Base-by-base conservation (phyloP, 768 basidiomycete species). In the Mycena crocata region DNA sequence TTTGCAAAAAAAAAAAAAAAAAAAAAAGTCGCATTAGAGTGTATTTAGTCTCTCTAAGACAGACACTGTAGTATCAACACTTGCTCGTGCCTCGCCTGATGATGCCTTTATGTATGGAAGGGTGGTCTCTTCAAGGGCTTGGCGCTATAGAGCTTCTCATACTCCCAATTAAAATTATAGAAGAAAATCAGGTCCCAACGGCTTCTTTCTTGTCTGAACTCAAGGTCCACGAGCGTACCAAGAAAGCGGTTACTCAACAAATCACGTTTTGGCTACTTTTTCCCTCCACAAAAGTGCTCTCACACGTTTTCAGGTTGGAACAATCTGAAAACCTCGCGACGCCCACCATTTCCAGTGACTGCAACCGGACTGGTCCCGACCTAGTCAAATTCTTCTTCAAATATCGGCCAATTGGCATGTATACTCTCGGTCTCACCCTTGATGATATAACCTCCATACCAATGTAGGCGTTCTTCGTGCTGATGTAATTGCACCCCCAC, bases 221-320 rank as follows among this genome's bases (percentile, higher is more conserved):
- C 30, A 66, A 57, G 30, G 35, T 65, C 2, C 63, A 69, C 19
- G 63, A 65, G 21, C 62, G 57, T 19, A 31, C 57, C n/a, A 68
- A 68, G 58, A 68, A 64, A 39, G 62, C 62, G 4, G 67, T 68
- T 14, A 68, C 67, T 4, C 67, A 68, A 19, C 67, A 68, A n/a
- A 55, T 64, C 42, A 45, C 51, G 57, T 68, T 13, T 2, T 54
- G 6, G 45, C 34, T 15, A 1, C 28, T 55, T 5, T 6, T 21
- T 35, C 5, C 6, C 24, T 13, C 7, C 6, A 17, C 24, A 30
- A 10, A 4, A 21, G 24, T 13, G 12, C 21, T 28, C 34, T 42
- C 19, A 37, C 14, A 0, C 0, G 13, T 60, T 8, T 21, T 8
- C 42, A 68, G 67, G 6, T 52, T 64, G 3, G 62, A 31, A 5